Conservation (phyloP, 169 alveolate species). For the Pseudocohnilembus persalinus region DNA sequence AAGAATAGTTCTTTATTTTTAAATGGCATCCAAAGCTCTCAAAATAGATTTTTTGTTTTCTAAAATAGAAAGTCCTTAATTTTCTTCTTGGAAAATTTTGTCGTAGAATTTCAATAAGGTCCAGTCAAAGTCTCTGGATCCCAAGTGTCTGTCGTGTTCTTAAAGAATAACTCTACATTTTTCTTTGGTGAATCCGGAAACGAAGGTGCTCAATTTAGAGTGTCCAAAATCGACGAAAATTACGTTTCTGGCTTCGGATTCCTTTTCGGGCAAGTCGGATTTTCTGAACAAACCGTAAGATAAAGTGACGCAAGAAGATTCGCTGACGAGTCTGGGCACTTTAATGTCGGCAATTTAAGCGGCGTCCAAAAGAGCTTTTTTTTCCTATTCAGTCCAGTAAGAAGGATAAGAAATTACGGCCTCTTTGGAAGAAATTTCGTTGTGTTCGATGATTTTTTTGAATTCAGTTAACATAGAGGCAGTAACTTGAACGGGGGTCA, state of each 20-base stretch:
- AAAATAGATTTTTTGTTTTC: conserved; percentile 87
- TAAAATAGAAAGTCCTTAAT: conserved; percentile 87
- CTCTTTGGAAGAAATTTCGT: conserved; percentile 62
- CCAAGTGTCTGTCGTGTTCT: conserved; percentile 92
- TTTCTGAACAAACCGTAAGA: conserved; percentile 97
- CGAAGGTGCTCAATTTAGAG: conserved; percentile 89
- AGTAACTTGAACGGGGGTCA: conserved; percentile 87
- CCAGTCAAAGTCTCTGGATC: conserved; percentile 96
- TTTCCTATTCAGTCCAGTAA: conserved; percentile 90
- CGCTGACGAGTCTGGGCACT: conserved; percentile 92
- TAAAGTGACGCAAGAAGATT: conserved; percentile 95
- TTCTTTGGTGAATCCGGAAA: conserved; percentile 90
- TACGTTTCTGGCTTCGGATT: conserved; percentile 89
- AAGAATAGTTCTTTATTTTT: conserved; percentile 93
- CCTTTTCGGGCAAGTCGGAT: conserved; percentile 83
- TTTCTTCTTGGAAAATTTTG: conserved; percentile 85
- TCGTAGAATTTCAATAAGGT: conserved; percentile 89
- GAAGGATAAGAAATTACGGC: conserved; percentile 90
- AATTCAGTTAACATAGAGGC: conserved; percentile 63
- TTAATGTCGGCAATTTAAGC: conserved; percentile 92
- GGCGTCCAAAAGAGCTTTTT: conserved; percentile 93
- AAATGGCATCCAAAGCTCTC: conserved; percentile 95
- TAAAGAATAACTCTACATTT: conserved; percentile 90
- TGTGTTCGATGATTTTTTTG: conserved; percentile 20
- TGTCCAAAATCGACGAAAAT: conserved; percentile 96